Evolutionary conservation across 768 basidiomycete genomes (phyloP), one percentile per base, ranked within the genome.

Genomic region (Suillus ampliporus): DNA sequence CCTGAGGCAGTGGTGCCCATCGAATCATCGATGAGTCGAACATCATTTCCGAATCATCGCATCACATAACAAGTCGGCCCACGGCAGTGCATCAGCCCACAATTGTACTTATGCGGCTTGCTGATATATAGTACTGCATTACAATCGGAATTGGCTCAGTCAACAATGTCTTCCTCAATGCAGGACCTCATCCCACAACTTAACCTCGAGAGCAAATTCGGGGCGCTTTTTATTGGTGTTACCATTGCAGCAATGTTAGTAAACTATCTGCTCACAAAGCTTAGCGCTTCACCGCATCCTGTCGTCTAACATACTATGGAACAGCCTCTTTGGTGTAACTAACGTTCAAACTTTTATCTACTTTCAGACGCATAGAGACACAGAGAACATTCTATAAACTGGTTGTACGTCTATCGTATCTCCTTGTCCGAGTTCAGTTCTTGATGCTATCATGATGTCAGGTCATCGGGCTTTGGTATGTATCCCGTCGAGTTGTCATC

Each of bases 401-500:
- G 3, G 23, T 7, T 19, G 54, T 56, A 56, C 23, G 54, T 56
- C 19, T 19, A 19, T 13, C 6, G 17, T 26, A 3, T 11, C 5
- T 40, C 40, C 23, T 19, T 26, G 17, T 26, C 8, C n/a, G n/a
- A 6, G 23, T 40, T 19, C 10, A 4, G 5, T 2, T 19, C 17
- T 28, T 7, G 38, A 56, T 2, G 11, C 23, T 11, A 40, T n/a
- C n/a, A n/a, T n/a, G n/a, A n/a, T 26, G 5, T 56, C 23, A 64
- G 64, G 38, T 64, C 28, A 52, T 40, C 61, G 58, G 31, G n/a
- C 51, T 64, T 15, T 64, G 63, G 64, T 64, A 43, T 19, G 64
- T 26, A 21, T 40, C 10, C 53, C 9, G 26, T 38, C 48, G 9
- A 50, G 28, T 51, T n/a, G 19, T 11, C 5, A 51, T 31, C 21